phyloP scores from a whole-genome alignment of 192 early-diverging fungal species.

The Coemansia sp. region DNA sequence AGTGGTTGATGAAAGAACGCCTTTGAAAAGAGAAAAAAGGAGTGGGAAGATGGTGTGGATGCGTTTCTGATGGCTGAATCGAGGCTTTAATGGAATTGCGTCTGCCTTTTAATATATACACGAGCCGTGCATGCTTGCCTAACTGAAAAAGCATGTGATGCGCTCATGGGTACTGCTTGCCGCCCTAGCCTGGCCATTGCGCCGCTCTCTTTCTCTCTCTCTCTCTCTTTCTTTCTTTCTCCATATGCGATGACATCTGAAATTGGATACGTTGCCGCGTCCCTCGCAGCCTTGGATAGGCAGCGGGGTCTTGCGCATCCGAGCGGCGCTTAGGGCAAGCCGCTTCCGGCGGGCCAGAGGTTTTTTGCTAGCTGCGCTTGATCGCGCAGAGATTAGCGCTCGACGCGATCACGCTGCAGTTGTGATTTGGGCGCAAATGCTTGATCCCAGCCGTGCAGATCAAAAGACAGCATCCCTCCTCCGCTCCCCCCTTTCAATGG shows the following conservation, averaged over 20 bases:
- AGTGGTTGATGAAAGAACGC: not conserved
- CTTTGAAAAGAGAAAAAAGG: not conserved
- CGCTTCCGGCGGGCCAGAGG: not conserved
- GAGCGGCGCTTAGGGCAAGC: not conserved
- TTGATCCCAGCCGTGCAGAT: not conserved
- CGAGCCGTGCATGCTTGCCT: not conserved
- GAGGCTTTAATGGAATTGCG: not conserved
- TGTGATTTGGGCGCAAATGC: no score
- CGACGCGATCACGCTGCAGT: no score
- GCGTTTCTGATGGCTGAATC: not conserved
- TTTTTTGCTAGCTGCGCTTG: no score
- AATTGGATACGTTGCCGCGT: not conserved
- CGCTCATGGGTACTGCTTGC: no score
- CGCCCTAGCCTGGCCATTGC: no score
- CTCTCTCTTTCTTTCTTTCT: slow-evolving; percentile 1
- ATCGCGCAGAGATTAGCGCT: no score
- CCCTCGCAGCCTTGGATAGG: no score
- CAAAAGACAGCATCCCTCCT: not conserved
- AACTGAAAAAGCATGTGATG: no score
- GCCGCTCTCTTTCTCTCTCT: not conserved
- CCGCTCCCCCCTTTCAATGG: not conserved
- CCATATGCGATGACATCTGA: not conserved
- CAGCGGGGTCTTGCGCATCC: no score
- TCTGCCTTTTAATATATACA: not conserved
- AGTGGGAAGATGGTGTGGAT: not conserved